These are phyloP conservation scores for Castanopsis chinensis DNA, from an alignment of 306 rosid species.

Conservation along the genomic window DNA sequence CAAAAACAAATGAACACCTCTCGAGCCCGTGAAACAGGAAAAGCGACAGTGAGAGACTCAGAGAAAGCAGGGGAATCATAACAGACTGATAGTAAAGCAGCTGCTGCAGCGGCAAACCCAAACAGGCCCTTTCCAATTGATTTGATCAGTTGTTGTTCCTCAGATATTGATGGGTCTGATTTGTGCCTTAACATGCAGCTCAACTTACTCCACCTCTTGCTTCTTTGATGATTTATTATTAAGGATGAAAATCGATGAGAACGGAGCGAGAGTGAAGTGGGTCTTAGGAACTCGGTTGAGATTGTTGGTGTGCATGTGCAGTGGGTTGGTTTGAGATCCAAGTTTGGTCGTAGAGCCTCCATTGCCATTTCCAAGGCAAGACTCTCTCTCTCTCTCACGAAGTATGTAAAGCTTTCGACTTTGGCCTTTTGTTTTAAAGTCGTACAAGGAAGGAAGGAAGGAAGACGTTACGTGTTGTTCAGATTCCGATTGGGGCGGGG, in stretches of 20 bases:
- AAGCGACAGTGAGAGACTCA: slow-evolving; percentile 91
- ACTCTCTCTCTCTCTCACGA: no score
- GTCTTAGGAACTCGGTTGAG: slow-evolving; percentile 19
- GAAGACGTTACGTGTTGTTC: not conserved
- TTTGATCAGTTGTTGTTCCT: slow-evolving; percentile 21
- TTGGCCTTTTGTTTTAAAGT: no score
- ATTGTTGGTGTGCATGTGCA: slow-evolving; percentile 11
- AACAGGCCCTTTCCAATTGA: slow-evolving; percentile 43
- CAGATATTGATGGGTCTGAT: no score
- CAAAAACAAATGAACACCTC: slow-evolving; percentile 45
- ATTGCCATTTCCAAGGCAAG: slow-evolving; percentile 14
- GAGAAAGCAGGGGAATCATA: slow-evolving; percentile 60
- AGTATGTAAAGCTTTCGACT: no score
- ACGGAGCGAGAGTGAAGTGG: slow-evolving; percentile 23
- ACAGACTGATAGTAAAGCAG: slow-evolving; percentile 50
- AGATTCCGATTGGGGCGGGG: slow-evolving; percentile 34
- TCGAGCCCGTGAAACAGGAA: slow-evolving; percentile 86
- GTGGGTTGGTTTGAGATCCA: slow-evolving; percentile 34
- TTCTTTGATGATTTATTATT: slow-evolving; percentile 10
- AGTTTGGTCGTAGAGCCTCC: slow-evolving; percentile 44
- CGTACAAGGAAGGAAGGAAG: no score
- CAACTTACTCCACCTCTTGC: slow-evolving; percentile 27
- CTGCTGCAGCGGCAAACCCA: slow-evolving; percentile 62
- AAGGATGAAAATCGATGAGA: slow-evolving; percentile 28
- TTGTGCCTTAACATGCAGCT: no score